Evolutionary conservation across 805 yeast genomes (phyloP).

Genomic region (Torulaspora franciscae): DNA sequence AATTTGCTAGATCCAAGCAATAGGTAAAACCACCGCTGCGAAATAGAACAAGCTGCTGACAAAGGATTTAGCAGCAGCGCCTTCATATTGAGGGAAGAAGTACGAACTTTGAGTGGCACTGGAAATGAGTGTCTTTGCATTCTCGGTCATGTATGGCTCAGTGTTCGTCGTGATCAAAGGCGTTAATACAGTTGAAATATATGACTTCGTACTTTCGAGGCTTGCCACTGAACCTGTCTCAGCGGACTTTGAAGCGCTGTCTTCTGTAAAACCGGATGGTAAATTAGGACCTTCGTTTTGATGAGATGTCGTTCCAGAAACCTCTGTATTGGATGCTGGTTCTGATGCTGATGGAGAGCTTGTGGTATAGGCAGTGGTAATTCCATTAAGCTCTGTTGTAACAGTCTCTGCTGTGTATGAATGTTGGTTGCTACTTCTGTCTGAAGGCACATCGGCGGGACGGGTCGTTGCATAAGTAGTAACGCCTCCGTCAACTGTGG

Average conservation of each 20-base stretch:
- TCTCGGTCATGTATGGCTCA: not conserved
- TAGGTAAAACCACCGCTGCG: no score
- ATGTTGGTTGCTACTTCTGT: not conserved
- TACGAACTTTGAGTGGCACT: not conserved
- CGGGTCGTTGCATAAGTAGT: no score
- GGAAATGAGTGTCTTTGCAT: not conserved
- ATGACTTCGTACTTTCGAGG: not conserved
- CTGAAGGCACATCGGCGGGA: no score
- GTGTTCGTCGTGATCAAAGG: not conserved
- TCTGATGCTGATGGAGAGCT: slow-evolving; percentile 1
- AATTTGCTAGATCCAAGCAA: no score
- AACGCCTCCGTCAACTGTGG: no score
- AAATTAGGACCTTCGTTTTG: not conserved
- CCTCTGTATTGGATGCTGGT: not conserved
- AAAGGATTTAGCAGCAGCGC: not conserved
- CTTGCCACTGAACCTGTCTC: not conserved
- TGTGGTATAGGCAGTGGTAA: slow-evolving; percentile 5
- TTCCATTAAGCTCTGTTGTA: slow-evolving; percentile 9
- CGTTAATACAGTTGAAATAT: not conserved
- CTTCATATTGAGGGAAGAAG: not conserved
- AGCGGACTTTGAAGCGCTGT: not conserved
- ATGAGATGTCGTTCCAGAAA: no score
- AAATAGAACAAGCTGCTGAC: no score
- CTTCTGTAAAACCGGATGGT: not conserved
- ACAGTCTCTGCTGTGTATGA: slow-evolving; percentile 8